phyloP scores from a whole-genome alignment of 2,329 filamentous ascomycete species.

The Gremmenia infestans region DNA sequence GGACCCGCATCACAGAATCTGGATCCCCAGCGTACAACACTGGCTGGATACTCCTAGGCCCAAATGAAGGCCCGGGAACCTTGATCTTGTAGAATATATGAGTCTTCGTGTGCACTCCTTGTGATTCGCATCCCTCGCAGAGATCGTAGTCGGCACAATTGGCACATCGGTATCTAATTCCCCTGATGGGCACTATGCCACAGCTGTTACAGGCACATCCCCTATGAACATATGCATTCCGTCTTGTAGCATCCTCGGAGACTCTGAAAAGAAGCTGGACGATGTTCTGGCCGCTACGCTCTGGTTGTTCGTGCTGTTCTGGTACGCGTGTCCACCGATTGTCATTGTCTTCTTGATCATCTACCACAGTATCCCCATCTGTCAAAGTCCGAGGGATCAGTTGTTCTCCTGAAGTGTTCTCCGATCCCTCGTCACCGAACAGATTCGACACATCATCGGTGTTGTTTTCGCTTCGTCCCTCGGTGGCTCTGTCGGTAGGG shows the following conservation, averaged over 20 bases:
- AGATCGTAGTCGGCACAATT: constrained; percentile 96
- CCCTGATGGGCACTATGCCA: constrained; percentile 80
- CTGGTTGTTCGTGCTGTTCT: constrained; percentile 23
- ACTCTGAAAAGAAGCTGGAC: constrained; percentile 85
- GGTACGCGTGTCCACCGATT: constrained; percentile 19
- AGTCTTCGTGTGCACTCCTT: constrained; percentile 70
- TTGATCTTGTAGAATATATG: constrained; percentile 97
- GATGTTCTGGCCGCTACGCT: constrained; percentile 66
- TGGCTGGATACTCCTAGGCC: constrained; percentile 72
- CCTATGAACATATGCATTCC: constrained; percentile 86
- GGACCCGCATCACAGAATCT: constrained; percentile 58
- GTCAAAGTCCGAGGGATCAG: constrained; percentile 22
- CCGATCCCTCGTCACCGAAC: constrained; percentile 20
- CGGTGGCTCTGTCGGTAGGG: no score
- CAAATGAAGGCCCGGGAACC: constrained; percentile 80
- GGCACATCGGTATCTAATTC: constrained; percentile 87
- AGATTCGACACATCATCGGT: constrained; percentile 6
- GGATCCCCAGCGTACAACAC: constrained; percentile 89
- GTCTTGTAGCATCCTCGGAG: constrained; percentile 83
- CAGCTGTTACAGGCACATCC: constrained; percentile 92
- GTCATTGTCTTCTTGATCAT: constrained; percentile 23
- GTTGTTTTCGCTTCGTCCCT: not conserved
- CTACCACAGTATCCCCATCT: constrained; percentile 31
- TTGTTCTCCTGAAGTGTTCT: constrained; percentile 32
- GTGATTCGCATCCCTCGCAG: constrained; percentile 86